A percentile compares a stretch with the other conserved stretches of the same genome.
Evolutionary conservation across 2,329 filamentous ascomycete species (phyloP).

Genomic region (Blumeriella jaapii): DNA sequence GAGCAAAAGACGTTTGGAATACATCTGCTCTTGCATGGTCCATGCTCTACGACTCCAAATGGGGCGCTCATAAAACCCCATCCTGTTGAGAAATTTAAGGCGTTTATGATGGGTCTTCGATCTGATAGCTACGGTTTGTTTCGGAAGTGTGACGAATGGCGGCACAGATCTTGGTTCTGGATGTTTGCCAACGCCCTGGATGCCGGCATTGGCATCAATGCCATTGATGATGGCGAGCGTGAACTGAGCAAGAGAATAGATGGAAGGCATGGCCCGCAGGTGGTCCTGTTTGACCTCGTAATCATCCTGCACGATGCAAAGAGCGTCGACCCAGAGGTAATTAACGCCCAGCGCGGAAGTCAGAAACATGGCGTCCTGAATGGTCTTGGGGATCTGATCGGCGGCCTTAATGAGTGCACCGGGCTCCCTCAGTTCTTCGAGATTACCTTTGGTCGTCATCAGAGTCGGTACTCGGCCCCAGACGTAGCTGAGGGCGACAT

Average conservation of each 20-base stretch:
- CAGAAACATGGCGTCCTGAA: constrained; percentile 18
- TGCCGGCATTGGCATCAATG: constrained; percentile 1
- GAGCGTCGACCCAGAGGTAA: constrained; percentile 17
- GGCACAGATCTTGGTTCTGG: not conserved
- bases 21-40: constrained; percentile 11
- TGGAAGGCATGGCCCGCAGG: constrained; percentile 5
- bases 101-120: not conserved
- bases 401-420: not conserved
- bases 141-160: not conserved
- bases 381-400: constrained; percentile 9
- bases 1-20: constrained; percentile 2
- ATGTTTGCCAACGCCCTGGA: not conserved
- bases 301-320: constrained; percentile 9
- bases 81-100: not conserved
- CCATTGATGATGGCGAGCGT: constrained; percentile 4
- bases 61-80: not conserved
- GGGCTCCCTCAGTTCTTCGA: constrained; percentile 1
- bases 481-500: constrained; percentile 12
- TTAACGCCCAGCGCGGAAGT: constrained; percentile 14
- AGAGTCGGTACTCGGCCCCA: constrained; percentile 8
- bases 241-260: constrained; percentile 5
- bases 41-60: constrained; percentile 6
- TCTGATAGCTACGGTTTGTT: not conserved
- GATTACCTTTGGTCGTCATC: constrained; percentile 3
- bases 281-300: constrained; percentile 2